Evolutionary conservation across 306 rosid species (phyloP).

Genomic region (Ammopiptanthus mongolicus): DNA sequence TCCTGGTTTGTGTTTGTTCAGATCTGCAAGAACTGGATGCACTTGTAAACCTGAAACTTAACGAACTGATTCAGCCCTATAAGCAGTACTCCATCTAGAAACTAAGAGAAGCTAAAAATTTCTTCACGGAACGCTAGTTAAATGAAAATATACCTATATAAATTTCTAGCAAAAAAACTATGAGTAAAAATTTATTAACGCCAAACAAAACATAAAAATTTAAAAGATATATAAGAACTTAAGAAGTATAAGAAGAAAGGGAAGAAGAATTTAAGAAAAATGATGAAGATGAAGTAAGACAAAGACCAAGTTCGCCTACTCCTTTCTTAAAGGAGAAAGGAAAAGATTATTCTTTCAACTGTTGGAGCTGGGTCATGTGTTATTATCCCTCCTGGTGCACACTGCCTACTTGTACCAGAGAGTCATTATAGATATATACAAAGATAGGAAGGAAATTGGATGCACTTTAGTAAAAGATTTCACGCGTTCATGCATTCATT

Average conservation of each 20-base stretch:
- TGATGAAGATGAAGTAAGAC: neutral
- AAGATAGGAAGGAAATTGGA: too few species aligned
- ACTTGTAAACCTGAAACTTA: neutral
- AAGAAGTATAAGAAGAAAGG: neutral
- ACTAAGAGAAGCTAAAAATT: neutral
- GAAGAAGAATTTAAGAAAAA: neutral
- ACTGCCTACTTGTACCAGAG: neutral
- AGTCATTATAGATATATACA: too few species aligned
- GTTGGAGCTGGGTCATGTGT: slow-evolving; percentile 2
- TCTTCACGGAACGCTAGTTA: neutral
- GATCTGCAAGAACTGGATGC: neutral
- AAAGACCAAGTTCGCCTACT: neutral
- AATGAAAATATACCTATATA: too few species aligned
- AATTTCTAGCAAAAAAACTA: too few species aligned
- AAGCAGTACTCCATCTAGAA: neutral
- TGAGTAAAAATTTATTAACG: neutral
- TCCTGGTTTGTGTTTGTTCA: neutral
- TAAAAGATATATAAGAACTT: neutral
- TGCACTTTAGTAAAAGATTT: too few species aligned
- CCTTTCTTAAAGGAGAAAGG: neutral
- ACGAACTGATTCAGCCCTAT: neutral
- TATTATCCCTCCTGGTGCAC: neutral
- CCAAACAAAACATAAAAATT: neutral
- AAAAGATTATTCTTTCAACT: neutral
- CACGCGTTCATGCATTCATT: too few species aligned